A percentile compares a stretch with the other conserved stretches of the same genome.
Conservation (phyloP, 345 rosid species). For the Arabidopsis suecica region DNA sequence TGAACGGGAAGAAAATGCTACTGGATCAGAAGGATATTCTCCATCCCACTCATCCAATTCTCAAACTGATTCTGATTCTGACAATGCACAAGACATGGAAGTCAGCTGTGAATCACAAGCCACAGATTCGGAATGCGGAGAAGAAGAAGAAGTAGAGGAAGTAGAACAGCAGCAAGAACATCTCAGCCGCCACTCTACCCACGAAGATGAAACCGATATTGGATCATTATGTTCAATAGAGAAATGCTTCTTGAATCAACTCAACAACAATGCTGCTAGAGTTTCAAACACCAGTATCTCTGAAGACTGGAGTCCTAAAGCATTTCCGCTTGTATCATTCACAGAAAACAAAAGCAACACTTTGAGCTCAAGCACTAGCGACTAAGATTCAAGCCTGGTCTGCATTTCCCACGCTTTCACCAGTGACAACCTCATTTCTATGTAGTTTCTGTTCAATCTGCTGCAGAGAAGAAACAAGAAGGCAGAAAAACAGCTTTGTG, state of each 20-base stretch:
- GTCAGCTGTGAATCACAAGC: constrained; percentile 72
- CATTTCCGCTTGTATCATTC: constrained; percentile 33
- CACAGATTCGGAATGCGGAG: constrained; percentile 53
- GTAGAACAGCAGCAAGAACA: constrained; percentile 40
- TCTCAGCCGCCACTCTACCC: constrained; percentile 40
- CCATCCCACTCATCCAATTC: constrained; percentile 65
- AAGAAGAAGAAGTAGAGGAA: constrained; percentile 37
- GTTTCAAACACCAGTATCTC: constrained; percentile 39
- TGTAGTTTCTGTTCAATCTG: constrained; percentile 38
- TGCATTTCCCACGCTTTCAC: constrained; percentile 28
- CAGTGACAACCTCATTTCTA: constrained; percentile 19
- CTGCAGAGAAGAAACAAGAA: constrained; percentile 29
- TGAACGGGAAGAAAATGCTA: constrained; percentile 71
- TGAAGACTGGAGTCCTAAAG: constrained; percentile 41
- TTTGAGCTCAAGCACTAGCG: constrained; percentile 37
- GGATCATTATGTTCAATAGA: constrained; percentile 68
- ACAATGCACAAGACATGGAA: constrained; percentile 81
- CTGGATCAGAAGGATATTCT: constrained; percentile 65
- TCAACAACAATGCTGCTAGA: constrained; percentile 45
- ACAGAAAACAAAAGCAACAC: constrained; percentile 21
- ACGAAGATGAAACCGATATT: constrained; percentile 54
- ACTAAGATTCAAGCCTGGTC: constrained; percentile 32
- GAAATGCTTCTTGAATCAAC: constrained; percentile 69
- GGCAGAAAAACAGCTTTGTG: constrained; percentile 31
- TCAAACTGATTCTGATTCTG: constrained; percentile 65